A percentile compares a stretch with the other conserved stretches of the same genome.
Evolutionary conservation across 768 basidiomycete species (phyloP).

Genomic region (Tulasnella sp.): DNA sequence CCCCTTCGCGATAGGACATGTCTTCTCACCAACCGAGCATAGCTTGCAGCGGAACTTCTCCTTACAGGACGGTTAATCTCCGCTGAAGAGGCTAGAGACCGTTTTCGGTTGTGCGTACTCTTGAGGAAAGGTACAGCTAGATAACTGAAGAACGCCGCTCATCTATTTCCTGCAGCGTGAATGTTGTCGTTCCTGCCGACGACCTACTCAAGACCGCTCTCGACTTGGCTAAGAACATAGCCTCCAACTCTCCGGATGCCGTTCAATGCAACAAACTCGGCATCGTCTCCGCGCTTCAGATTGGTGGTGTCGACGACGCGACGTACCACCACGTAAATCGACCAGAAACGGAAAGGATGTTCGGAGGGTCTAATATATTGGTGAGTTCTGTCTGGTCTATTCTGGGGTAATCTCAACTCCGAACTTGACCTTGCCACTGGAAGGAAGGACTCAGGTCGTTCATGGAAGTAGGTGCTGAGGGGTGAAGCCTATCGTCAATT

Average conservation of each 20-base stretch:
- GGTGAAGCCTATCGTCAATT: conserved; percentile 12
- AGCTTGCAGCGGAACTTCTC: conserved; percentile 68
- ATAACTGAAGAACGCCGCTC: not conserved
- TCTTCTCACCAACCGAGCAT: not conserved
- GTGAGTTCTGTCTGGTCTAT: conserved; percentile 27
- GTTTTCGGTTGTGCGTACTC: conserved; percentile 58
- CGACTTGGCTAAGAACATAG: conserved; percentile 45
- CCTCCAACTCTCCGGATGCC: conserved; percentile 60
- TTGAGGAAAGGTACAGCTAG: not conserved
- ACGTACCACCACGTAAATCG: conserved; percentile 37
- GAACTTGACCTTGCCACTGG: conserved; percentile 12
- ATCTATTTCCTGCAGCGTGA: conserved; percentile 40
- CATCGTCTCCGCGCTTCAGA: conserved; percentile 41
- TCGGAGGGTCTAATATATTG: conserved; percentile 56
- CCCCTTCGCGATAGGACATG: not conserved
- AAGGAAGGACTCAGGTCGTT: conserved; percentile 66
- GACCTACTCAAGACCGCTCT: conserved; percentile 52
- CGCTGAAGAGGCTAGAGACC: conserved; percentile 51
- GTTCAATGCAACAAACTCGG: conserved; percentile 67
- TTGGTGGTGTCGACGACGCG: conserved; percentile 40
- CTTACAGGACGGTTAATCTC: conserved; percentile 56
- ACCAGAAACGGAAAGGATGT: conserved; percentile 40
- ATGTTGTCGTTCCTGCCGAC: conserved; percentile 46
- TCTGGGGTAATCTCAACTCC: not conserved
- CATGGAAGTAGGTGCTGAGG: conserved; percentile 40